These are phyloP conservation scores for Verbascum thapsus DNA, from an alignment of 257 asterid species.

Conservation along the genomic window DNA sequence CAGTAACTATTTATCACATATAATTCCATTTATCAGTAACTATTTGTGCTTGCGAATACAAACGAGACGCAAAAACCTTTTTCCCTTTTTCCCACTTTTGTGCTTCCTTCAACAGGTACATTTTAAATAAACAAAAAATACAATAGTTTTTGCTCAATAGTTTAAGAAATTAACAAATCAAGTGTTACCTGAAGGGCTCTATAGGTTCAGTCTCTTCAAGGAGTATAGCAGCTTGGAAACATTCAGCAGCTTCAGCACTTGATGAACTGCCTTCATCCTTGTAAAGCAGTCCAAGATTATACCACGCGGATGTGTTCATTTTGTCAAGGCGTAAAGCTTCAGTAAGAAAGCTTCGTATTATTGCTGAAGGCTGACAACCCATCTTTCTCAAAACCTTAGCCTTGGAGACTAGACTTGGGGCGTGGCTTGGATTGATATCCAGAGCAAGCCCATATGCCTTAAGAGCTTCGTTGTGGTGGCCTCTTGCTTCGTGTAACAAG, in stretches of 20 bases:
- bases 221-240: slow-evolving; percentile 69
- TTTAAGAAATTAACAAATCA: slow-evolving; percentile 2
- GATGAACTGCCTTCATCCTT: slow-evolving; percentile 59
- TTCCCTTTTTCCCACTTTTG: neutral
- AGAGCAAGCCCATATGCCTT: slow-evolving; percentile 60
- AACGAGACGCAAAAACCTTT: too few species aligned
- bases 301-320: slow-evolving; percentile 70
- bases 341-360: slow-evolving; percentile 60
- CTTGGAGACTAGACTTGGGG: slow-evolving; percentile 69
- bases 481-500: slow-evolving; percentile 73
- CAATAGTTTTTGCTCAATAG: slow-evolving; percentile 5
- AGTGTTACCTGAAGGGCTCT: slow-evolving; percentile 71
- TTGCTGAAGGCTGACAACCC: slow-evolving; percentile 47
- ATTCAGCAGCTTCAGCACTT: slow-evolving; percentile 69
- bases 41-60: too few species aligned
- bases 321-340: slow-evolving; percentile 78
- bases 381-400: slow-evolving; percentile 57
- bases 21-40: too few species aligned
- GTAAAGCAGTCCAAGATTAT: slow-evolving; percentile 72
- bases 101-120: neutral
- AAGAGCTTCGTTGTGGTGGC: slow-evolving; percentile 59
- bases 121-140: neutral
- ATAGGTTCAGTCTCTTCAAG: slow-evolving; percentile 81
- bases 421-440: slow-evolving; percentile 63
- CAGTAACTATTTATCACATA: too few species aligned